A percentile compares a stretch with the other conserved stretches of the same genome.
Evolutionary conservation across 2,329 filamentous ascomycete species (phyloP).

Genomic region (Trichoderma hamatum): DNA sequence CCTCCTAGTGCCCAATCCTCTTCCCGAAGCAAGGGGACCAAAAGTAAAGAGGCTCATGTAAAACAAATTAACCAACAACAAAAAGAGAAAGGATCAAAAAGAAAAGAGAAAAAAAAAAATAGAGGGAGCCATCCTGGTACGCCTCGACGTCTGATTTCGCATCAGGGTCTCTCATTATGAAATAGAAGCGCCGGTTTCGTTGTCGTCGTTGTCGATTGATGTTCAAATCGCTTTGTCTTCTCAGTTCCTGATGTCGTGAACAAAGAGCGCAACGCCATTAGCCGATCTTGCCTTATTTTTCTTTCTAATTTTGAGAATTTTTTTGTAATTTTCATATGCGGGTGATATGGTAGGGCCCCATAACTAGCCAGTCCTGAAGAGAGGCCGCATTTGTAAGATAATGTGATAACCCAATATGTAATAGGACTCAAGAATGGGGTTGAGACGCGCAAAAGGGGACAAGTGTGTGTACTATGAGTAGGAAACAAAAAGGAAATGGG

Average conservation of each 20-base stretch:
- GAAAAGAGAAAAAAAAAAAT: background rate
- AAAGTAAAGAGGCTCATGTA: background rate
- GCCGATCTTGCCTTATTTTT: slow-evolving; percentile 1
- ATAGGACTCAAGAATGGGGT: background rate
- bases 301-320: background rate
- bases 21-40: background rate
- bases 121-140: background rate
- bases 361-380: slow-evolving; percentile 27
- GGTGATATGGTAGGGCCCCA: background rate
- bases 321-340: background rate
- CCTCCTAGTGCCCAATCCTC: background rate
- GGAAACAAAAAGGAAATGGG: background rate
- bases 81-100: background rate
- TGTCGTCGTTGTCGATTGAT: background rate
- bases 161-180: background rate
- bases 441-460: background rate
- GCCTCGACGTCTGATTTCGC: background rate
- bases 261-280: slow-evolving; percentile 19
- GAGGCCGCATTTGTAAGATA: slow-evolving; percentile 24
- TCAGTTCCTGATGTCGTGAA: slow-evolving; percentile 25
- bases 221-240: background rate
- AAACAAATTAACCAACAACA: background rate
- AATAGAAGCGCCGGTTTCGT: slow-evolving; percentile 6
- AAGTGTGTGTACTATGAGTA: background rate
- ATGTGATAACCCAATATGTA: slow-evolving; percentile 12